Conservation (phyloP, 352 stramenopile genomes). For the Globisporangium viniferum region DNA sequence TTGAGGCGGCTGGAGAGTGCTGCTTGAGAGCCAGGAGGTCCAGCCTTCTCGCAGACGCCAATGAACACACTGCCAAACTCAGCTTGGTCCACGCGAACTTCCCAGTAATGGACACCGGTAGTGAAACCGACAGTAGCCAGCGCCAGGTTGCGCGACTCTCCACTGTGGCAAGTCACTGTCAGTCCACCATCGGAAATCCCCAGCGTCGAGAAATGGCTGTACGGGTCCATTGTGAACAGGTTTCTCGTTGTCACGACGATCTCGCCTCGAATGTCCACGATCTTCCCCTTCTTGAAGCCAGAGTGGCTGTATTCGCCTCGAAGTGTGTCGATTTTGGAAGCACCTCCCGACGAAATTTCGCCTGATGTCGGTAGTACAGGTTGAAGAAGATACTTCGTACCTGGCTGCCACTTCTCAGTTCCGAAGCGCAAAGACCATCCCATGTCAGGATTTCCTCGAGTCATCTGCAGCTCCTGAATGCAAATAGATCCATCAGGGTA, state of each 20-base stretch:
- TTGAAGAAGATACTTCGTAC: conserved; percentile 75
- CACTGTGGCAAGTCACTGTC: conserved; percentile 78
- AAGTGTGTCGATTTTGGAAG: conserved; percentile 31
- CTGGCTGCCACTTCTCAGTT: conserved; percentile 83
- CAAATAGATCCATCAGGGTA: conserved; percentile 58
- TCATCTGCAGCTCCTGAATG: conserved; percentile 79
- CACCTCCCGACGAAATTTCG: not conserved
- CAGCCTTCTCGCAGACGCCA: conserved; percentile 92
- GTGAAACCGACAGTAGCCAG: conserved; percentile 85
- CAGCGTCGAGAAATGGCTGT: conserved; percentile 80
- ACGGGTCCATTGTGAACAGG: conserved; percentile 84
- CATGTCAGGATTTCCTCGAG: conserved; percentile 81
- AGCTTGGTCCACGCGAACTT: conserved; percentile 96
- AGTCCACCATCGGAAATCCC: conserved; percentile 72
- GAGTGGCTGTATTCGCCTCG: conserved; percentile 56
- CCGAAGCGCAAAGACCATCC: conserved; percentile 87
- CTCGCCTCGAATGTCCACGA: conserved; percentile 67
- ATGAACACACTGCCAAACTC: conserved; percentile 98
- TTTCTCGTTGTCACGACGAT: conserved; percentile 62
- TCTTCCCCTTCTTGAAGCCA: conserved; percentile 48
- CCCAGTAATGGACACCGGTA: conserved; percentile 96
- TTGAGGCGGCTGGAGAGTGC: conserved; percentile 77
- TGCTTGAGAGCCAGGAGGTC: conserved; percentile 71
- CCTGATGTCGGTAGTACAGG: conserved; percentile 12
- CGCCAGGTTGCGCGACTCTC: conserved; percentile 83